Percentiles rank a stretch among this genome's conserved stretches.
phyloP scores from a whole-genome alignment of 108 stramenopile genomes.

The Cyclostephanos tholiformis region DNA sequence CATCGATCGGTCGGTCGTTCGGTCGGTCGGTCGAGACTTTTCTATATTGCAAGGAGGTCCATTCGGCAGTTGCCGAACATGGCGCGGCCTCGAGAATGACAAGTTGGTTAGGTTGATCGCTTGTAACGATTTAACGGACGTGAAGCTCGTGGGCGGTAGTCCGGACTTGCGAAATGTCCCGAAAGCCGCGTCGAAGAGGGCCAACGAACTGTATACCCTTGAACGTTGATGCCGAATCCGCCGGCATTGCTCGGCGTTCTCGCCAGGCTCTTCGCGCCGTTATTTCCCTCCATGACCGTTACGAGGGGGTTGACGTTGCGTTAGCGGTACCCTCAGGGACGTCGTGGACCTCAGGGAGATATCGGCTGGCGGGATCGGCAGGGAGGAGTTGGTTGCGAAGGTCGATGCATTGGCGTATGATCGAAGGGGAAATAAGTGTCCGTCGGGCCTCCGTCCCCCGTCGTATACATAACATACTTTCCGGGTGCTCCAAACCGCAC shows the following conservation, averaged over 20 bases:
- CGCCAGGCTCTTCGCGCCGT: slow-evolving; percentile 79
- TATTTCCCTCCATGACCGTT: slow-evolving; percentile 75
- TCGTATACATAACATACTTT: too few species aligned
- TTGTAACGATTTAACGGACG: slow-evolving; percentile 75
- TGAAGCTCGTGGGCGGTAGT: slow-evolving; percentile 68
- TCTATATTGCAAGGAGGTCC: slow-evolving; percentile 81
- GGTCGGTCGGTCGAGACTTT: slow-evolving; percentile 78
- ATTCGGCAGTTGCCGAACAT: slow-evolving; percentile 65
- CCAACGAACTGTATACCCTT: slow-evolving; percentile 69
- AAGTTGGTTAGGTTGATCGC: slow-evolving; percentile 57
- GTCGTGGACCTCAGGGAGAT: slow-evolving; percentile 60
- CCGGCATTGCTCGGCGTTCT: slow-evolving; percentile 65
- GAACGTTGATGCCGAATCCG: slow-evolving; percentile 79
- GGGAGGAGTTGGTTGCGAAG: slow-evolving; percentile 56
- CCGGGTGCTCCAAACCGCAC: too few species aligned
- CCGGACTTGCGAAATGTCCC: slow-evolving; percentile 67
- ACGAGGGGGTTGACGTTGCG: slow-evolving; percentile 67
- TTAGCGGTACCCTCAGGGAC: slow-evolving; percentile 62
- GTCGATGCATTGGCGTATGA: slow-evolving; percentile 61
- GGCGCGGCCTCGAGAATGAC: slow-evolving; percentile 57
- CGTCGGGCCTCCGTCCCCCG: too few species aligned
- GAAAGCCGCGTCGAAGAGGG: slow-evolving; percentile 62
- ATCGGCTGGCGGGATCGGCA: slow-evolving; percentile 41
- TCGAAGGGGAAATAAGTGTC: too few species aligned
- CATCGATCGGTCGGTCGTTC: too few species aligned